Evolutionary conservation across 345 rosid species (phyloP).

Genomic region (Acer saccharum): DNA sequence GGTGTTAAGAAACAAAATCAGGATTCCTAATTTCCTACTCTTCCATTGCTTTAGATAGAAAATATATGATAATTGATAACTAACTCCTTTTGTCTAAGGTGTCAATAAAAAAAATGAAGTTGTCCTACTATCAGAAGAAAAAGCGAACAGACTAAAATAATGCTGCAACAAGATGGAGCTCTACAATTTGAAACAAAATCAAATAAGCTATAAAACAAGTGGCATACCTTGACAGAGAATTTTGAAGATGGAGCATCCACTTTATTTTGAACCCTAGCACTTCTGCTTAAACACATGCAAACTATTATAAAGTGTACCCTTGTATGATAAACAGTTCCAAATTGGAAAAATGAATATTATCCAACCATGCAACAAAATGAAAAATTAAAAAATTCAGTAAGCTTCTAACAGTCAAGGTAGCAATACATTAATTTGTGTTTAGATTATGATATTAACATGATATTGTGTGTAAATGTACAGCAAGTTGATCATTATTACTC

Average conservation of each 20-base stretch:
- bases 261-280: constrained; percentile 29
- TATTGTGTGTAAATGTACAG: not conserved
- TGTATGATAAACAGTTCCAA: not conserved
- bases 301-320: constrained; percentile 3
- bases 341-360: not conserved
- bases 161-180: constrained; percentile 2
- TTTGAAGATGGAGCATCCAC: constrained; percentile 34
- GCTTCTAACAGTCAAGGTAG: not conserved
- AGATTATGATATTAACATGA: not conserved
- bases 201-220: constrained; percentile 3
- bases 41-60: not conserved
- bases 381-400: not conserved
- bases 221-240: constrained; percentile 55
- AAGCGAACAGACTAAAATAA: not conserved
- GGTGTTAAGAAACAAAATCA: not conserved
- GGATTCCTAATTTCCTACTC: not conserved
- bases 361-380: not conserved
- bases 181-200: not conserved
- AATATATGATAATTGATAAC: not conserved
- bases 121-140: too few species aligned
- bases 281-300: constrained; percentile 38
- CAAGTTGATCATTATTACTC: constrained; percentile 28
- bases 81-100: not conserved
- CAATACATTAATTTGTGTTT: not conserved
- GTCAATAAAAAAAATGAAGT: not conserved